Percentiles rank a stretch among this genome's conserved stretches.
These are phyloP conservation scores for Ogataea pilisensis DNA, from an alignment of 805 yeast species.

Conservation along the genomic window DNA sequence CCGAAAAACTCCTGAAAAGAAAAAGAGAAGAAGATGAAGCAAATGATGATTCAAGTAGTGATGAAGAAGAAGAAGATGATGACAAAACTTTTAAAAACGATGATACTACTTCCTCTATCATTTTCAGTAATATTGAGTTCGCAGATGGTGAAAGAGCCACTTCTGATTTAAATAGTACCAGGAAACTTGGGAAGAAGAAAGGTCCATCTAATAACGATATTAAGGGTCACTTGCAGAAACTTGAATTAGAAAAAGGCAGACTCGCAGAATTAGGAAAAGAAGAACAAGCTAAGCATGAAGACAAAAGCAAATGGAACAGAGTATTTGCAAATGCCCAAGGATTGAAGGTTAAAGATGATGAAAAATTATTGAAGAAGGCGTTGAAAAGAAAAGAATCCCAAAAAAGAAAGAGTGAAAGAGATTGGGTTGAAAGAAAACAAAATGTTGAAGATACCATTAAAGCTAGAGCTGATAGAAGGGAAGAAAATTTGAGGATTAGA, in stretches of 20 bases:
- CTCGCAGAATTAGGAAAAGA: conserved; percentile 55
- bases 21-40: conserved; percentile 33
- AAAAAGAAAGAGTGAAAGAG: conserved; percentile 81
- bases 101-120: conserved; percentile 40
- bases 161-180: conserved; percentile 57
- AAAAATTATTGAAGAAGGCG: conserved; percentile 79
- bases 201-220: conserved; percentile 86
- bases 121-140: conserved; percentile 80
- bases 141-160: conserved; percentile 77
- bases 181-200: conserved; percentile 60
- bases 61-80: conserved; percentile 33
- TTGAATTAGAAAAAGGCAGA: conserved; percentile 71
- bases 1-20: conserved; percentile 20
- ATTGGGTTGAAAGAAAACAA: conserved; percentile 89
- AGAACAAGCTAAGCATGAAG: conserved; percentile 54
- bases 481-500: conserved; percentile 82
- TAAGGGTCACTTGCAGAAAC: conserved; percentile 71
- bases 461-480: conserved; percentile 81
- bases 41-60: conserved; percentile 41
- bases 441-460: conserved; percentile 70
- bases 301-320: conserved; percentile 80
- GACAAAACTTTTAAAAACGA: conserved; percentile 32
- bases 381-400: conserved; percentile 76
- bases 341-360: conserved; percentile 82
- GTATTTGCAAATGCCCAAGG: conserved; percentile 89